phyloP scores from a whole-genome alignment of 257 asterid species.

The Fraxinus excelsior region DNA sequence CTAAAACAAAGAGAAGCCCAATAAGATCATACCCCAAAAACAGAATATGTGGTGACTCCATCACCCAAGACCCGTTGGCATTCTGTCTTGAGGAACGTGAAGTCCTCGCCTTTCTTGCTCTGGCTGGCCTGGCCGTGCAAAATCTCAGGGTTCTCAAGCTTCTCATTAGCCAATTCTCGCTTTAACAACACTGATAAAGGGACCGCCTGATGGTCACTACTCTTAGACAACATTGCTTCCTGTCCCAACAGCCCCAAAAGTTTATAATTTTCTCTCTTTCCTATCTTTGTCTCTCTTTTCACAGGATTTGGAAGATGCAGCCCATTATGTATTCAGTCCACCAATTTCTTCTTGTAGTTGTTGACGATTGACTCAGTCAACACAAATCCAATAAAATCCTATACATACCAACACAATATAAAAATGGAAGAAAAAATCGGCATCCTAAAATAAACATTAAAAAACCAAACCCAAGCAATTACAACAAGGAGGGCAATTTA shows the following conservation, averaged over 20 bases:
- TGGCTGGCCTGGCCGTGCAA: slow-evolving; percentile 80
- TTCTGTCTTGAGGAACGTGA: slow-evolving; percentile 80
- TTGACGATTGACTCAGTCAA: slow-evolving; percentile 41
- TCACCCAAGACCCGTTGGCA: slow-evolving; percentile 84
- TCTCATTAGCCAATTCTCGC: slow-evolving; percentile 92
- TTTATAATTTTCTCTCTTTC: slow-evolving; percentile 15
- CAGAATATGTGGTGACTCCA: slow-evolving; percentile 87
- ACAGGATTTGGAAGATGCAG: slow-evolving; percentile 27
- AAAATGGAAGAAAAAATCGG: slow-evolving; percentile 17
- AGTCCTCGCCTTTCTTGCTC: slow-evolving; percentile 98
- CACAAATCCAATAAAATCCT: slow-evolving; percentile 54
- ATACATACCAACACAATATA: slow-evolving; percentile 20
- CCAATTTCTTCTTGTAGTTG: slow-evolving; percentile 30
- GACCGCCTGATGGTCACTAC: slow-evolving; percentile 80
- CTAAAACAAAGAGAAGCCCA: neutral
- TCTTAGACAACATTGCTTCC: slow-evolving; percentile 70
- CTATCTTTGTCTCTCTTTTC: slow-evolving; percentile 16
- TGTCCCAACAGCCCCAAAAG: slow-evolving; percentile 26
- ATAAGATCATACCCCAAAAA: slow-evolving; percentile 63
- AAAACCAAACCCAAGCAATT: slow-evolving; percentile 14
- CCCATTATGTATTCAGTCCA: slow-evolving; percentile 35
- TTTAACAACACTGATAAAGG: slow-evolving; percentile 90
- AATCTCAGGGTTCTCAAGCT: slow-evolving; percentile 86
- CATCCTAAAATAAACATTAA: slow-evolving; percentile 11
- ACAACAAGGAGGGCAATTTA: slow-evolving; percentile 8